Evolutionary conservation across 2,329 filamentous ascomycete genomes (phyloP), one percentile per base, ranked within the genome.

Genomic region (Pestalotiopsis sp.): DNA sequence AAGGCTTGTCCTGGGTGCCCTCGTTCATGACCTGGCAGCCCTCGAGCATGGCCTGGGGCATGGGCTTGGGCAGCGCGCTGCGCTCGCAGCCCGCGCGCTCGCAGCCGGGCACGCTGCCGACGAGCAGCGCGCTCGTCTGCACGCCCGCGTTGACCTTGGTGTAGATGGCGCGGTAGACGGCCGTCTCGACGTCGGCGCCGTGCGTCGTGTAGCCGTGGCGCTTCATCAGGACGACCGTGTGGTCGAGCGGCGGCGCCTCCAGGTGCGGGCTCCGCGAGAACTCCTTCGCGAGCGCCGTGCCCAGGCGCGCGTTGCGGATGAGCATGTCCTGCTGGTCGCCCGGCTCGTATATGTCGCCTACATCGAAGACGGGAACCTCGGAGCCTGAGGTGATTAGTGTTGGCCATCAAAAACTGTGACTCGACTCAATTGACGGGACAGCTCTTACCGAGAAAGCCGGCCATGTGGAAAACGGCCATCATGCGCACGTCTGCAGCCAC

Each of bases 171-270:
- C 69, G 68, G 49, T 65, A 66, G 17, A 75, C 72, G 14, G 62
- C 73, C 7, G 57, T 56, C 52, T 72, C 69, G 17, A 74, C 69
- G n/a, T 45, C 25, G 12, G 63, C 25, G 13, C 68, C 70, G 52
- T 60, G 67, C 2, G 65, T 68, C 4, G 68, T 70, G 66, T 73
- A 72, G 14, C 72, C 72, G 60, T 73, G 73, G 49, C 65, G 67
- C n/a, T 63, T 58, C 71, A 72, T 73, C 7, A 73, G 66, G 38
- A 66, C 65, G 3, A 72, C 69, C 0, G 59, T 23, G 52, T 70
- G 66, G 20, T 66, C 64, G 14, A 52, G 17, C 38, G 36, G 6
- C 11, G 36, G 38, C 56, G 64, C 2, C 56, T 57, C 36, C 3
- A 5, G 20, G 23, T 57, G 17, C 13, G 31, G 31, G 7, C 6